Evolutionary conservation across 805 yeast genomes (phyloP), one percentile per base, ranked within the genome.

Genomic region (Schwanniomyces sp.): DNA sequence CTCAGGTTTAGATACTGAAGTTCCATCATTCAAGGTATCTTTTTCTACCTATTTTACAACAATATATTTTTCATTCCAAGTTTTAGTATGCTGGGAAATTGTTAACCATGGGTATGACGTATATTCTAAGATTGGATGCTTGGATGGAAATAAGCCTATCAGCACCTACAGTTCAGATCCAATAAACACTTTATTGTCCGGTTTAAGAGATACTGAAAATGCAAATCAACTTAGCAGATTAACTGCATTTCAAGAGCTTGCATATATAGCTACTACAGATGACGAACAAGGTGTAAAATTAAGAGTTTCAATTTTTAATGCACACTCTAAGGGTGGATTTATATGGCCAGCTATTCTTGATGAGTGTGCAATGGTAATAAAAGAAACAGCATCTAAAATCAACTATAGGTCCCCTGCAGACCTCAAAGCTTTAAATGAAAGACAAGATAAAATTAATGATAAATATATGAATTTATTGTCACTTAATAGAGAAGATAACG

Each of bases 171-270:
- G 86, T 12, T 67, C 84, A 0, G 82, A 80, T 43, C 91, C 89
- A 7, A 69, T 84, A 42, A 79, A 77, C 44, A 84, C 91, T 1
- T 65, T 87, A 34, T 61, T 86, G 10, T 74, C 84, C 3, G 92
- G 92, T 0, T 70, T 87, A 50, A 75, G 76, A 43, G 83, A 84
- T 30, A 78, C 79, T 1, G 69, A 64, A 11, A 64, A 70, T 0
- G 52, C 52, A 3, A 46, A 61, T 42, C 64, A 62, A 45, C 56
- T 72, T 42, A 53, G 62, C 43, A 77, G 82, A 49, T 60, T 82
- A 49, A 82, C 90, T 1, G 91, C 92, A 2, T 86, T 81, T 66
- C 92, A 87, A 64, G 94, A 87, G 58, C 69, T 86, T 45, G 86
- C 88, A 0, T 84, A 78, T 55, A 70, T 86, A 41, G 70, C 91